phyloP scores from a whole-genome alignment of 331 rosid genomes.

The Prunus yedoensis region DNA sequence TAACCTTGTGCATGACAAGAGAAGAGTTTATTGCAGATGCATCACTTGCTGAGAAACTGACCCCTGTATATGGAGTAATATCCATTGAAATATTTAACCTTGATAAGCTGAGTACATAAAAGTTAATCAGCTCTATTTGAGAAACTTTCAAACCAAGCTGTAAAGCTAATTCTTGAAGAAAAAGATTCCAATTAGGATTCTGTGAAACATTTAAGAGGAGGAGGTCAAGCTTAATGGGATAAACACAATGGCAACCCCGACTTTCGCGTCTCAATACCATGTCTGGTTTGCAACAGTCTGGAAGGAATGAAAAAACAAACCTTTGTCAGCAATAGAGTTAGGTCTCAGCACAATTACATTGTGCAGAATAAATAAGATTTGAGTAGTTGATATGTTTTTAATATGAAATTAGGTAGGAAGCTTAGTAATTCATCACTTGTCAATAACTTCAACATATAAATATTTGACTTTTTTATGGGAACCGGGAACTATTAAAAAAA shows the following conservation, averaged over 20 bases:
- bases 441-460: not conserved
- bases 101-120: slow-evolving; percentile 60
- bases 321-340: slow-evolving; percentile 16
- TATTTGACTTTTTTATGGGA: not conserved
- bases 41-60: slow-evolving; percentile 64
- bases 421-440: not conserved
- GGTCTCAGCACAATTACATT: slow-evolving; percentile 18
- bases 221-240: slow-evolving; percentile 90
- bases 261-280: slow-evolving; percentile 73
- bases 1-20: slow-evolving; percentile 68
- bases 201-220: slow-evolving; percentile 82
- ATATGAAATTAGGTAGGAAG: not conserved
- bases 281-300: slow-evolving; percentile 83
- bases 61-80: slow-evolving; percentile 69
- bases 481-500: not conserved
- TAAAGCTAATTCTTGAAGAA: slow-evolving; percentile 63
- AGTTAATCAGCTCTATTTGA: slow-evolving; percentile 78
- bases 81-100: slow-evolving; percentile 84
- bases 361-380: not conserved
- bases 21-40: slow-evolving; percentile 71
- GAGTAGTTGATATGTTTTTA: not conserved
- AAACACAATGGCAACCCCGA: slow-evolving; percentile 70
- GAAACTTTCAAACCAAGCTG: slow-evolving; percentile 58
- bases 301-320: slow-evolving; percentile 24
- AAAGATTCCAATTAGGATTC: slow-evolving; percentile 59